Conservation (phyloP, 2,329 filamentous ascomycete species). For the Trichoderma koningiopsis region DNA sequence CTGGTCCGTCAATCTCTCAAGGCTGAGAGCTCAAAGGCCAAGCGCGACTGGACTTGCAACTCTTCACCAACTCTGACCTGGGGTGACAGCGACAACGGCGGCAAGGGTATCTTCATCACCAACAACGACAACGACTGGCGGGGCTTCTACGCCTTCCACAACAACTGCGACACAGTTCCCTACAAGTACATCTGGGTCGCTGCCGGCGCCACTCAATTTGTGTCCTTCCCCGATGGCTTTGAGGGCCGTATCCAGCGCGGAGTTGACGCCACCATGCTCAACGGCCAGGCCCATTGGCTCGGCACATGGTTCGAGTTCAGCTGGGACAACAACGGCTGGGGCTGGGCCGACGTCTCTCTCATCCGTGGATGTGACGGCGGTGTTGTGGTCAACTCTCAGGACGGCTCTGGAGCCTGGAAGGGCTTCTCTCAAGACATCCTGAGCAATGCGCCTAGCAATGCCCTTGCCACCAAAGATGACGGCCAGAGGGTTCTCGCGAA, state of each 20-base stretch:
- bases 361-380: slow-evolving; percentile 36
- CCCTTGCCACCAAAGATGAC: slow-evolving; percentile 14
- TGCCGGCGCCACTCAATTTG: slow-evolving; percentile 30
- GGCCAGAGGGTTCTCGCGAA: slow-evolving; percentile 32
- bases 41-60: background rate
- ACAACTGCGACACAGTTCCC: slow-evolving; percentile 34
- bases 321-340: slow-evolving; percentile 30
- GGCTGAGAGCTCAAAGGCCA: background rate
- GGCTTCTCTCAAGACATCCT: slow-evolving; percentile 34
- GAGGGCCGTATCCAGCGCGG: slow-evolving; percentile 35
- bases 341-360: slow-evolving; percentile 35
- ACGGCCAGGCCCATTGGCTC: slow-evolving; percentile 32
- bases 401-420: slow-evolving; percentile 32
- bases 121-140: background rate
- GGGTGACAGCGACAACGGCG: background rate
- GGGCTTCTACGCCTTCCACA: slow-evolving; percentile 30
- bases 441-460: slow-evolving; percentile 29
- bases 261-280: slow-evolving; percentile 32
- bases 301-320: slow-evolving; percentile 36
- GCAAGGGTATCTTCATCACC: background rate
- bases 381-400: slow-evolving; percentile 30
- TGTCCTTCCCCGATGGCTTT: slow-evolving; percentile 33
- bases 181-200: slow-evolving; percentile 36
- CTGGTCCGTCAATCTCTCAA: background rate
- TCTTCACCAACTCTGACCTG: background rate